Base-by-base conservation (phyloP, 257 asterid genomes). In the Paraleonurus japonicus region DNA sequence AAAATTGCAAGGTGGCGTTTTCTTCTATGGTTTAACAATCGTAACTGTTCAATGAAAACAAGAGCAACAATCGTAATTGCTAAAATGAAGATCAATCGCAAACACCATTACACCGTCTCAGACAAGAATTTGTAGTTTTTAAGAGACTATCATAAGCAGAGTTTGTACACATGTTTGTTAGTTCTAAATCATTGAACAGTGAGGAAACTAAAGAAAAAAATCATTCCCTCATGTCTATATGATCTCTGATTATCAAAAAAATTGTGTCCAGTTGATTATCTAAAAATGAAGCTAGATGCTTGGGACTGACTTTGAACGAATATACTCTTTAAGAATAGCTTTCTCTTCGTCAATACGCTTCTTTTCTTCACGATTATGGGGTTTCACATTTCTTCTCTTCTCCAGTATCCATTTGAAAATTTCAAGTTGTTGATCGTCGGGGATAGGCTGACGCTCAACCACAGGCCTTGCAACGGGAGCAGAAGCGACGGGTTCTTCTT, bases 351-450 rank as follows among this genome's bases (percentile, higher is more conserved):
- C 82, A 5, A 82, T 72, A 20, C 61, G 79, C 80, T 79, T 66
- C 86, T 86, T 88, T 72, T 85, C 90, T 61, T 83, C 80, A 35
- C 75, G 71, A 28, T 72, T 85, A 39, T 53, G 78, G 48, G 96
- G 88, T 70, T 89, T 84, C 41, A 73, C 71, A 83, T 80, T 87
- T 76, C 88, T 75, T 71, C 83, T 89, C 83, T 91, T 96, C 79
- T 89, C 92, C 41, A 89, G 79, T 62, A 85, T 87, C 97, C 95
- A 89, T 74, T 83, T 75, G 79, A 89, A 87, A 54, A 84, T 67
- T 61, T 87, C 89, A 12, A 80, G 89, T 68, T 90, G 95, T 70
- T 85, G 82, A 39, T 80, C 85, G 80, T 78, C 85, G 9, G 82
- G 89, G 61, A 89, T 39, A 6, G 85, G 87, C 64, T 72, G 75